Evolutionary conservation across 768 basidiomycete species (phyloP).

Genomic region (Phlebiopsis flavidoalba): DNA sequence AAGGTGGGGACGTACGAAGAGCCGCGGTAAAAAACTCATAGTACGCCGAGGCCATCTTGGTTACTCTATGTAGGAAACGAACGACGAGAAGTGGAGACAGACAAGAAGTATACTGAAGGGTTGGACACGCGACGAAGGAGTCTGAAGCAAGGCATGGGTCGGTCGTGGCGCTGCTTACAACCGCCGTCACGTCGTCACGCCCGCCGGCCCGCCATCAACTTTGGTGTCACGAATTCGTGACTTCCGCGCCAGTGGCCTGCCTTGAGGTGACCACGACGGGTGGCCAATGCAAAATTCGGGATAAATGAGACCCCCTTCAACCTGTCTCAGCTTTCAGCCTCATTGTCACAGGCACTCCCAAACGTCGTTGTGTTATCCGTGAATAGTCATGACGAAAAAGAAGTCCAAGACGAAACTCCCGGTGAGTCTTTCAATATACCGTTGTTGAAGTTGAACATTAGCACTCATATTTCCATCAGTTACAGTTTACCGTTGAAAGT

Average conservation of each 20-base stretch:
- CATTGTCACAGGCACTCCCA: too few relatives aligned
- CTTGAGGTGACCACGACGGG: not conserved
- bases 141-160: slow-evolving; percentile 4
- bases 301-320: too few relatives aligned
- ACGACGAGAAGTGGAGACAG: not conserved
- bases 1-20: slow-evolving; percentile 62
- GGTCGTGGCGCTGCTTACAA: slow-evolving; percentile 4
- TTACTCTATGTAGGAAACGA: not conserved
- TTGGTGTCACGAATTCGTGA: not conserved
- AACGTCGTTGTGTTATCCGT: too few relatives aligned
- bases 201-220: slow-evolving; percentile 3
- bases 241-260: too few relatives aligned
- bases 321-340: too few relatives aligned
- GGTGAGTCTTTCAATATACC: too few relatives aligned
- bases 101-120: not conserved
- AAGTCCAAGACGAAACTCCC: too few relatives aligned
- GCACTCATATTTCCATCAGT: too few relatives aligned
- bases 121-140: slow-evolving; percentile 16
- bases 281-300: too few relatives aligned
- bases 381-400: too few relatives aligned
- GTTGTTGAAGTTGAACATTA: too few relatives aligned
- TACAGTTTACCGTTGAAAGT: too few relatives aligned
- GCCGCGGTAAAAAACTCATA: slow-evolving; percentile 91
- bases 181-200: not conserved
- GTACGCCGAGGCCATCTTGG: slow-evolving; percentile 71